Conservation (phyloP, 108 stramenopile genomes). For the Pseudonitzschia pungens region DNA sequence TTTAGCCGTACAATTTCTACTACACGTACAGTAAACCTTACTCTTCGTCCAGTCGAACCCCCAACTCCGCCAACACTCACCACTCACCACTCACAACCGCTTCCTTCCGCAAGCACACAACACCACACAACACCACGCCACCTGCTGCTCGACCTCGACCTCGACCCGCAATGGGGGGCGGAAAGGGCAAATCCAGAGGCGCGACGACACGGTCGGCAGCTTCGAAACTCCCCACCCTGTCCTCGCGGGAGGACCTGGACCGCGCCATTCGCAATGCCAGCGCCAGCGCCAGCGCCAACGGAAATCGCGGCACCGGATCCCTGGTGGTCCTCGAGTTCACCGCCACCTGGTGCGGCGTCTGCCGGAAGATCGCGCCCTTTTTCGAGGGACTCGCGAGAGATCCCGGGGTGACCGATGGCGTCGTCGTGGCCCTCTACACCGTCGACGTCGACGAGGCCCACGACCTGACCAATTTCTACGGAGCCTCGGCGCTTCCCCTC, state of each 20-base stretch:
- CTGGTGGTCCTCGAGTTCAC: slow-evolving; percentile 9
- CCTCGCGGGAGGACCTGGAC: slow-evolving; percentile 2
- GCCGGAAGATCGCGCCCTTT: slow-evolving; percentile 14
- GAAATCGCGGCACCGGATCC: background rate
- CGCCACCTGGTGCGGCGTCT: background rate
- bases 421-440: background rate
- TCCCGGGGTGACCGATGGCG: background rate
- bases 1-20: no score
- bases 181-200: background rate
- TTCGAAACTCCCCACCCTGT: background rate
- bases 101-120: background rate
- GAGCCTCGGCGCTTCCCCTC: slow-evolving; percentile 1
- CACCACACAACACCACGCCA: background rate
- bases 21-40: no score
- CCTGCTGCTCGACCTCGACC: background rate
- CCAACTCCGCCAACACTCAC: no score
- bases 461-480: slow-evolving; percentile 10
- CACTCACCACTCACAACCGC: background rate
- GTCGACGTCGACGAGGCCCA: slow-evolving; percentile 4
- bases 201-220: background rate
- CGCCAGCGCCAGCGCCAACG: background rate
- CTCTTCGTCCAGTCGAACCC: no score
- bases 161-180: background rate
- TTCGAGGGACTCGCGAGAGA: background rate
- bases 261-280: background rate